Evolutionary conservation across 2,329 filamentous ascomycete species (phyloP), one percentile per base, ranked within the genome.

Genomic region (Keithomyces neogunnii): DNA sequence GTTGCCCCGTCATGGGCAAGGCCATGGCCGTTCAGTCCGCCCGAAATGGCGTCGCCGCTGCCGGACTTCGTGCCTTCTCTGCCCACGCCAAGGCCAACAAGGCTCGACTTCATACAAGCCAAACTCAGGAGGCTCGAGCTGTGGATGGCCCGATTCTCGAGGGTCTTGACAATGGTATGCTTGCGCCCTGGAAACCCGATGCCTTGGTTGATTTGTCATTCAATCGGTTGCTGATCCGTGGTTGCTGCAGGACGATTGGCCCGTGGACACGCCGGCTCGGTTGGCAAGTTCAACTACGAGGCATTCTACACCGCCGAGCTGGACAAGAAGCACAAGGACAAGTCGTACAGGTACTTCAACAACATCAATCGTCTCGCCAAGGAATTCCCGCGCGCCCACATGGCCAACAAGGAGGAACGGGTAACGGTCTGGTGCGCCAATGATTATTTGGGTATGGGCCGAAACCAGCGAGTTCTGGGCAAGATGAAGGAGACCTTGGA

Each of bases 391-490:
- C 88, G 88, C 57, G 93, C 93, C 45, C 93, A 99, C 70, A 95
- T 95, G 78, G 80, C 88, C 13, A 83, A 78, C 53, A 81, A 82
- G 64, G 85, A 92, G 53, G 89, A 96, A 59, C 83, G 83, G 49
- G 93, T 99, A 52, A 96, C 92, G 2, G 93, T 99, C 29, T 99
- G 93, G 93, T 99, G 93, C 77, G 95, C 92, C 66, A 99, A 99
- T 65, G 93, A 99, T 69, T 99, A 99, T 69, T 82, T 99, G 19
- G 93, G 93, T 60, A 99, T 99, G 93, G 92, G 93, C 44, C 82
- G 90, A 61, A 96, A 97, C 70, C 80, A 82, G 10, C 77, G 88
- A 48, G 93, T 99, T 9, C 73, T 99, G 63, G 83, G 88, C 67
- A 82, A 82, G 51, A 99, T 99, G 93, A 92, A 99, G 67, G 81